A percentile compares a stretch with the other conserved stretches of the same genome.
phyloP scores from a whole-genome alignment of 345 rosid species.

The Brassica napus region DNA sequence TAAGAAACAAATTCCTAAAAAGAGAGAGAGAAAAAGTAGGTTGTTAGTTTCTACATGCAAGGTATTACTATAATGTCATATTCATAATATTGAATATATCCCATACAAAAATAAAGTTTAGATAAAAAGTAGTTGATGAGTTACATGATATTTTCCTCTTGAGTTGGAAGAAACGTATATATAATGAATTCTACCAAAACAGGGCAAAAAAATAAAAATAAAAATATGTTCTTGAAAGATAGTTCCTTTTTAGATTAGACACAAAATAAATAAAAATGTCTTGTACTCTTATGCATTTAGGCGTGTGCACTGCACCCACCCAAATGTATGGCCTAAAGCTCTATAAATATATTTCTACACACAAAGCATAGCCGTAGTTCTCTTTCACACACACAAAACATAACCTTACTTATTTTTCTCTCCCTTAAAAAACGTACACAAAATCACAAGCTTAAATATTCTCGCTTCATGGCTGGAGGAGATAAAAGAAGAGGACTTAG shows the following conservation, averaged over 20 bases:
- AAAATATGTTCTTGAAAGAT: not conserved
- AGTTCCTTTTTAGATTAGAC: conserved; percentile 9
- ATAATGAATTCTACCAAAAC: not conserved
- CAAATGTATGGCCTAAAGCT: conserved; percentile 22
- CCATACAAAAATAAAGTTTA: conserved; percentile 6
- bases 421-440: not conserved
- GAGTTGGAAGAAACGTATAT: conserved; percentile 29
- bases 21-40: not conserved
- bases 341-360: conserved; percentile 34
- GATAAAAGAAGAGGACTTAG: conserved; percentile 49
- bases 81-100: conserved; percentile 6
- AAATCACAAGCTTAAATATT: conserved; percentile 3
- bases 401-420: conserved; percentile 19
- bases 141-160: not conserved
- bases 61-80: conserved; percentile 6
- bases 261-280: not conserved
- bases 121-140: conserved; percentile 21
- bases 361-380: conserved; percentile 32
- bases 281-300: not conserved
- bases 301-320: conserved; percentile 20
- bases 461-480: conserved; percentile 43
- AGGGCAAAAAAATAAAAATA: not conserved
- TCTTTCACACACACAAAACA: conserved; percentile 30
- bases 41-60: conserved; percentile 28
- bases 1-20: conserved; percentile 20